Evolutionary conservation across 2,329 filamentous ascomycete species (phyloP), one percentile per base, ranked within the genome.

Genomic region (Dryadomyces quercivorus): DNA sequence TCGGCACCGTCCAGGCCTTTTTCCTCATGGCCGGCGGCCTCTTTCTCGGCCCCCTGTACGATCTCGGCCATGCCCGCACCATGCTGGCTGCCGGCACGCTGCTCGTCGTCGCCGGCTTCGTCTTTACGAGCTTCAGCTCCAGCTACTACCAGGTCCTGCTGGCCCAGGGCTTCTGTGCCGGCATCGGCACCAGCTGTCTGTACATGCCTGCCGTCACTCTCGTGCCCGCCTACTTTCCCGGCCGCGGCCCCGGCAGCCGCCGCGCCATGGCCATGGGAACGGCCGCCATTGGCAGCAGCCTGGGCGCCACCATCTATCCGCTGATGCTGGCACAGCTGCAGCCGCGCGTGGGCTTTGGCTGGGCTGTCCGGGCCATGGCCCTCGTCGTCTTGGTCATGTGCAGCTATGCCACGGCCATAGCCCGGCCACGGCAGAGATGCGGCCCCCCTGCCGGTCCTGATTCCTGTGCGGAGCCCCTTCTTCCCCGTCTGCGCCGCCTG

Each of bases 121-220:
- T 76, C 61, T 70, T 76, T 66, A 67, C 69, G 2, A 72, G 69
- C n/a, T 63, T 77, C 26, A 70, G 67, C 60, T 67, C 65, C 0
- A 57, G 65, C 20, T 76, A 73, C 61, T 76, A 69, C 61, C 74
- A 72, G 22, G 56, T 71, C 26, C 55, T 72, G 40, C 63, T 72
- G 13, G 63, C 68, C 1, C 69, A 72, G 58, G 69, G 66, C 6
- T 51, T 72, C n/a, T 69, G 67, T 59, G 58, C 69, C 20, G 70
- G 70, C 43, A 50, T 70, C 2, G 70, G 70, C 44, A 66, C 65
- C 50, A 66, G 68, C 20, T 62, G 66, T 20, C 56, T 62, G 18
- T 70, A 68, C 21, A 60, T 70, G 21, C 69, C 69, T 3, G 62
- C 63, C 15, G 64, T 68, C 13, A 66, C 67, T 13, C 63, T 71